These are phyloP conservation scores for Saccharomycopsis synnaedendra DNA, from an alignment of 805 yeast species.

Conservation along the genomic window DNA sequence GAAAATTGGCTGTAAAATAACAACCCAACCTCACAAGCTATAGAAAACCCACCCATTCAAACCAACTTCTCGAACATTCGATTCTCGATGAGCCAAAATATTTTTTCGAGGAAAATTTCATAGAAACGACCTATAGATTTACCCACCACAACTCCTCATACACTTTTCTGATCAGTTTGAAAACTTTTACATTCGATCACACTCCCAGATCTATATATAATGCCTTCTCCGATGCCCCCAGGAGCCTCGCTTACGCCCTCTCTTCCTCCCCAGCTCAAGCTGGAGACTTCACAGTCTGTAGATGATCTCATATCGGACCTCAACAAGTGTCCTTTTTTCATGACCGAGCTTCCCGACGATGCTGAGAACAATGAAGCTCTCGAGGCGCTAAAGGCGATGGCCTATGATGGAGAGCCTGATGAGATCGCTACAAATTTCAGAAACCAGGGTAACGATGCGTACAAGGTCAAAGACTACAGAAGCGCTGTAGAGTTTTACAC, in stretches of 20 bases:
- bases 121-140: no score
- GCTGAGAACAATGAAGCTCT: constrained; percentile 65
- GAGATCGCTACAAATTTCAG: constrained; percentile 86
- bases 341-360: constrained; percentile 73
- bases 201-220: background rate
- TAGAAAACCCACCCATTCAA: no score
- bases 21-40: no score
- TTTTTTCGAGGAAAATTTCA: no score
- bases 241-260: background rate
- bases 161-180: no score
- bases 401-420: constrained; percentile 82
- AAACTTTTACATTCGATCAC: no score
- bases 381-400: constrained; percentile 82
- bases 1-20: no score
- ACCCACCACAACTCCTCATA: no score
- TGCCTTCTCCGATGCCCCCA: background rate
- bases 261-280: background rate
- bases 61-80: no score
- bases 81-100: no score
- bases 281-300: constrained; percentile 19
- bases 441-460: constrained; percentile 86
- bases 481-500: constrained; percentile 73
- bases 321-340: constrained; percentile 83
- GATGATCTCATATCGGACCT: constrained; percentile 72
- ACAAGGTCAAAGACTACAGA: constrained; percentile 51